Conservation (phyloP, 2,329 filamentous ascomycete species). For the Alternaria sp. region DNA sequence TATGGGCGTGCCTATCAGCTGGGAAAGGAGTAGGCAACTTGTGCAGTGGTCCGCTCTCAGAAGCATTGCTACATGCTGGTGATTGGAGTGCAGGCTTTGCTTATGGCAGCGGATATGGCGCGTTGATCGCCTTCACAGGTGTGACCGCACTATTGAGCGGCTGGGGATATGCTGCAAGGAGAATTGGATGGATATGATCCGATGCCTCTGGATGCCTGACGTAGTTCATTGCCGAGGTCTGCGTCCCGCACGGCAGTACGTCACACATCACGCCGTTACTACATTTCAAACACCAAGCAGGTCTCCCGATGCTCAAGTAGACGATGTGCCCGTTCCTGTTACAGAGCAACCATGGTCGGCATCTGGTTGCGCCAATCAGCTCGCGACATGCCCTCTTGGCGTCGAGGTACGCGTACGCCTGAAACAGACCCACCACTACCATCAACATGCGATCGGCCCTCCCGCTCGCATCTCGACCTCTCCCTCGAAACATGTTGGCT, state of each 20-base stretch:
- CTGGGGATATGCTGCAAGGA: constrained; percentile 38
- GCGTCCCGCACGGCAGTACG: neutral
- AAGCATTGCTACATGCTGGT: constrained; percentile 50
- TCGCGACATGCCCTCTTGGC: constrained; percentile 2
- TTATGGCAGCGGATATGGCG: constrained; percentile 53
- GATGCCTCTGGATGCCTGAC: neutral
- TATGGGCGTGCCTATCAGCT: constrained; percentile 56
- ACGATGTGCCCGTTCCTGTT: constrained; percentile 9
- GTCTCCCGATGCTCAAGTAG: constrained; percentile 1
- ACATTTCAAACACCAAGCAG: neutral
- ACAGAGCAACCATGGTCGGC: constrained; percentile 10
- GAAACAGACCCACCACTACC: constrained; percentile 19
- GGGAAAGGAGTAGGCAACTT: constrained; percentile 61
- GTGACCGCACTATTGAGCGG: constrained; percentile 44
- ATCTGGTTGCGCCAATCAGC: constrained; percentile 9
- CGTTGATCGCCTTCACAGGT: constrained; percentile 52
- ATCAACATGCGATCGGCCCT: constrained; percentile 12
- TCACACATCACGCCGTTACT: neutral
- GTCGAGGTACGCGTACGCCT: constrained; percentile 10
- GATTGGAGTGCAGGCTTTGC: constrained; percentile 47
- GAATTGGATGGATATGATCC: constrained; percentile 39
- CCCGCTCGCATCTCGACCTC: constrained; percentile 3
- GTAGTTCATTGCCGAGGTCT: neutral
- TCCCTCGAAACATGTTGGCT: constrained; percentile 7
- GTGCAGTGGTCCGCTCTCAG: constrained; percentile 59